phyloP scores from a whole-genome alignment of 441 rosid species.

The Macaranga tanarius region DNA sequence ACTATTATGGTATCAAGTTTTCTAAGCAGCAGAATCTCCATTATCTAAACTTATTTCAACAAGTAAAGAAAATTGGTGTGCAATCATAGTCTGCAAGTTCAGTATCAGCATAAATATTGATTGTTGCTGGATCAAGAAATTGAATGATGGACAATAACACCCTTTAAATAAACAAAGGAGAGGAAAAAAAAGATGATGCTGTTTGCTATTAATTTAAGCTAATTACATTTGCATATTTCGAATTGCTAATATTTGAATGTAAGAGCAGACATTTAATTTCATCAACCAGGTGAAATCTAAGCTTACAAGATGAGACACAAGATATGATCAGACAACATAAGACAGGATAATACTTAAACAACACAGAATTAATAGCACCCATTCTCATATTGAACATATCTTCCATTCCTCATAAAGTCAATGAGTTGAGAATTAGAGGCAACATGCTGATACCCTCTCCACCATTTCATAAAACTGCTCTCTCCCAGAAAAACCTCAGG shows the following conservation, averaged over 20 bases:
- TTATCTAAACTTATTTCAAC: no score
- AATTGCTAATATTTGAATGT: neutral
- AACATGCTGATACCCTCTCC: slow-evolving; percentile 43
- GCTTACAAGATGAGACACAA: no score
- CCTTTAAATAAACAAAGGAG: neutral
- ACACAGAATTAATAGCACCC: slow-evolving; percentile 5
- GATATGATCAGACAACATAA: no score
- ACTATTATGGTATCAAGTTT: no score
- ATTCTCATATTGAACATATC: slow-evolving; percentile 30
- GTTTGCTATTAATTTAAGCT: neutral
- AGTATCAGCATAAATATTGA: no score
- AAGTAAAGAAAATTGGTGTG: no score
- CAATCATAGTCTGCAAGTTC: no score
- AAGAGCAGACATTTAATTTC: neutral
- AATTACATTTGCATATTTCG: neutral
- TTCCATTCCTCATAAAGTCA: slow-evolving; percentile 35
- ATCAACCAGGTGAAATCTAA: neutral
- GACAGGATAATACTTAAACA: neutral
- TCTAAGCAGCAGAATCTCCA: no score
- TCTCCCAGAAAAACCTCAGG: slow-evolving; percentile 57
- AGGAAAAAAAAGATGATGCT: neutral
- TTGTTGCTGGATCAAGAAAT: no score
- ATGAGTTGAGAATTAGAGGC: slow-evolving; percentile 28
- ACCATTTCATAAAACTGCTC: slow-evolving; percentile 74
- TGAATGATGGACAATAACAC: no score